Base-by-base conservation (phyloP, 1,139 yeast species). In the Candida sp. region DNA sequence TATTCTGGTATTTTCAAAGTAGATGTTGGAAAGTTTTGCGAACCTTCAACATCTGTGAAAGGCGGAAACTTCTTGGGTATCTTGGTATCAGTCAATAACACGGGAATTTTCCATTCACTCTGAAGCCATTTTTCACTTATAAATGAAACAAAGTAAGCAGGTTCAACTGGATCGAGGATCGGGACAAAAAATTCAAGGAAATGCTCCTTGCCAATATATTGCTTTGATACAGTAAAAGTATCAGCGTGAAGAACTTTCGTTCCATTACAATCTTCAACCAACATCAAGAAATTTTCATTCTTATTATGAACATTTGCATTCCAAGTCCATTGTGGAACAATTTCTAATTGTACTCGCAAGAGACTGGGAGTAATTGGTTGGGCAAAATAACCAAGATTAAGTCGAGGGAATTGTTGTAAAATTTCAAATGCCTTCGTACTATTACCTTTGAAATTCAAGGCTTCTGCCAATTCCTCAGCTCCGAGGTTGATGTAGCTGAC, bases 51-150 rank as follows among this genome's bases (percentile, higher is more conserved):
- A 9, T 35, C 43, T 11, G 37, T 33, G 9, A 41, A 37, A 7
- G 40, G 33, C 0, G 90, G 83, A 46, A 84, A 81, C 50, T 79
- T 81, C 55, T 81, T 81, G 7, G 97, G 97, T 4, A 86, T 50
- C 35, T 68, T 70, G 42, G 89, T 54, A 33, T 73, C 64, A 22
- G 74, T 69, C 45, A 93, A 66, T 40, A 81, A 63, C 1, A 89
- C 67, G 0, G 97, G 89, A 2, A 77, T 60, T 46, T 78, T 77
- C 51, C 77, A 72, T 43, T 81, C 88, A 45, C 90, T 81, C 48
- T 87, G 91, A 6, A 90, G 64, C 99, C 99, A 93, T 47, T 74
- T 79, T 47, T 90, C 96, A 47, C 96, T 88, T 3, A 86, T 66
- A 19, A 90, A 60, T 0, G 86, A 73, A 5, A 90, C 75, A 61